Percentiles rank a stretch among this genome's conserved stretches.
Evolutionary conservation across 129 eudicot species (phyloP).

Genomic region (Apium graveolens): DNA sequence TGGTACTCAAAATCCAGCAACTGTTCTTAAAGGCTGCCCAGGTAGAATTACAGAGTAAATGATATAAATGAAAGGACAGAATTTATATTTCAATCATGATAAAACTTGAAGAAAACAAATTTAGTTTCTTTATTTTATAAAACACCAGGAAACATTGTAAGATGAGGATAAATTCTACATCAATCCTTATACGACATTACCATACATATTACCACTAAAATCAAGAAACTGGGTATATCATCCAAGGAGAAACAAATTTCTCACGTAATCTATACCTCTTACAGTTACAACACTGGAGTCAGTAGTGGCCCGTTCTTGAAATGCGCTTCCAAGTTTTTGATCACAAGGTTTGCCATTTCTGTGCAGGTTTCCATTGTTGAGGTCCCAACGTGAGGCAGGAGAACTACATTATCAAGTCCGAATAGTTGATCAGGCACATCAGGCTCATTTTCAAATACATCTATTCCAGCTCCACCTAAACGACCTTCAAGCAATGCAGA

Average conservation of each 20-base stretch:
- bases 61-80: background rate
- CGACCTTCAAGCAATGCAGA: conserved; percentile 72
- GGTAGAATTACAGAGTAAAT: background rate
- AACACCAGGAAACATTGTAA: background rate
- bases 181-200: background rate
- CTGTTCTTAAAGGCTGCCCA: background rate
- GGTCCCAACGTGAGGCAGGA: conserved; percentile 76
- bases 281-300: conserved; percentile 68
- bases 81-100: background rate
- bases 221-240: background rate
- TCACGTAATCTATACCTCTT: background rate
- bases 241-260: background rate
- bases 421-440: conserved; percentile 63
- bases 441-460: conserved; percentile 87
- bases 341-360: conserved; percentile 92
- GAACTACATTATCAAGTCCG: conserved; percentile 70
- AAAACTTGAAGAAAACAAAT: background rate
- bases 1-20: background rate
- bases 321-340: conserved; percentile 82
- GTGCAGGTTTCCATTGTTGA: conserved; percentile 63
- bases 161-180: background rate
- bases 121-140: background rate
- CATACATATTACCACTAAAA: background rate
- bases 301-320: conserved; percentile 57
- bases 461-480: conserved; percentile 90